Conservation (phyloP, 306 rosid genomes). For the Macrotyloma uniflorum region DNA sequence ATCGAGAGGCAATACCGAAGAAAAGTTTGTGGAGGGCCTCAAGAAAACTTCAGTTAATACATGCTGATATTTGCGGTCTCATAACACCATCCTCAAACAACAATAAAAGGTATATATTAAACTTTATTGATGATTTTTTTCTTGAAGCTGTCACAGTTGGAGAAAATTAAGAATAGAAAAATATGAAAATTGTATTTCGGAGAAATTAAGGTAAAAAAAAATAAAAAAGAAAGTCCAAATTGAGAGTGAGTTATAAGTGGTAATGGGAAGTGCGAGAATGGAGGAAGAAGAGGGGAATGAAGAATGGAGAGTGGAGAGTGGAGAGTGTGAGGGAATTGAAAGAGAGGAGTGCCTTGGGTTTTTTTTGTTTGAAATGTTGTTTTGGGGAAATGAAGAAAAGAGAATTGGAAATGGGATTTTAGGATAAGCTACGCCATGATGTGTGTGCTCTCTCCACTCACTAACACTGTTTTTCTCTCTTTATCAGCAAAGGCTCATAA, state of each 20-base stretch:
- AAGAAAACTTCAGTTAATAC: too few relatives aligned
- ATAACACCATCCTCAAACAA: too few relatives aligned
- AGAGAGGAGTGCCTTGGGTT: constrained; percentile 57
- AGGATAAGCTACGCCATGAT: too few relatives aligned
- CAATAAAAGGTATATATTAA: too few relatives aligned
- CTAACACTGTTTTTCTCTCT: too few relatives aligned
- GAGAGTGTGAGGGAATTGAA: constrained; percentile 56
- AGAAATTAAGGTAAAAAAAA: not conserved
- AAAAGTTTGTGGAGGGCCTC: too few relatives aligned
- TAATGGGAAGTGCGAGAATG: constrained; percentile 24
- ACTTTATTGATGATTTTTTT: too few relatives aligned
- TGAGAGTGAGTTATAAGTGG: constrained; percentile 46
- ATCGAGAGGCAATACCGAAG: too few relatives aligned
- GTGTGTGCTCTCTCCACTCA: too few relatives aligned
- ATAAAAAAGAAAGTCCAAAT: too few relatives aligned
- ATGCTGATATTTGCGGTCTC: too few relatives aligned
- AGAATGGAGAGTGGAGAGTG: constrained; percentile 39
- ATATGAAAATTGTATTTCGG: not conserved
- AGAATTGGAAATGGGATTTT: not conserved
- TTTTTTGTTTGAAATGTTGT: not conserved
- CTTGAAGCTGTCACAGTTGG: constrained; percentile 43
- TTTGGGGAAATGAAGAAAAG: not conserved
- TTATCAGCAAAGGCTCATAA: too few relatives aligned
- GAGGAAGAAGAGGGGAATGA: constrained; percentile 41
- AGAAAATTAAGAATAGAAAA: constrained; percentile 22